These are phyloP conservation scores for Dictyostelium capitatum DNA, from an alignment of 78 protist species.

Conservation along the genomic window DNA sequence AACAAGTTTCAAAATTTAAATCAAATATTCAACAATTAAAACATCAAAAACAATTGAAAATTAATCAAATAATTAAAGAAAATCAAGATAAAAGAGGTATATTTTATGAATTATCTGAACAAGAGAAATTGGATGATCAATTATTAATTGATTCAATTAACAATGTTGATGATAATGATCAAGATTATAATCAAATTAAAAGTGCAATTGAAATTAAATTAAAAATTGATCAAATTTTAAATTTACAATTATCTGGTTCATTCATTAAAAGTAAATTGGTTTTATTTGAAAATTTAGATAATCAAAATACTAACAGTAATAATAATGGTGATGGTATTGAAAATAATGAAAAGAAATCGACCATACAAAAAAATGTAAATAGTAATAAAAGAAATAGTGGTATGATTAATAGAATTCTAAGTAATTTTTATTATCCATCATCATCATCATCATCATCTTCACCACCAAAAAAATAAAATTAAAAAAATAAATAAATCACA, in stretches of 20 bases:
- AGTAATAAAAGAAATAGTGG: not conserved
- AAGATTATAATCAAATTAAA: not conserved
- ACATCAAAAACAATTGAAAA: not conserved
- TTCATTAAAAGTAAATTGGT: not conserved
- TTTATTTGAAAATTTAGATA: not conserved
- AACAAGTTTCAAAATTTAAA: not conserved
- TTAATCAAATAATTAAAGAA: not conserved
- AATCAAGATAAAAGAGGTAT: not conserved
- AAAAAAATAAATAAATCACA: too few species aligned
- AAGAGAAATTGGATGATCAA: not conserved
- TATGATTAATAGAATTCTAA: not conserved
- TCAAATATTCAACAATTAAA: not conserved
- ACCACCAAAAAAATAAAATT: too few species aligned
- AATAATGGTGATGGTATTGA: not conserved
- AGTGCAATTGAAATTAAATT: not conserved
- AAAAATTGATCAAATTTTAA: conserved; percentile 11
- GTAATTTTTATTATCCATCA: not conserved
- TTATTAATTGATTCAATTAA: too few species aligned
- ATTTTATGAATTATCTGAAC: not conserved
- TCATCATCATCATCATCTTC: too few species aligned
- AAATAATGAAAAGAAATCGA: not conserved
- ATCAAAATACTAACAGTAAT: not conserved
- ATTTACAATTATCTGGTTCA: not conserved
- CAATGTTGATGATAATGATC: not conserved
- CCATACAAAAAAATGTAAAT: too few species aligned